Percentiles rank a stretch among this genome's conserved stretches.
phyloP scores from a whole-genome alignment of 768 basidiomycete genomes.

The Tricholoma flavovirens region DNA sequence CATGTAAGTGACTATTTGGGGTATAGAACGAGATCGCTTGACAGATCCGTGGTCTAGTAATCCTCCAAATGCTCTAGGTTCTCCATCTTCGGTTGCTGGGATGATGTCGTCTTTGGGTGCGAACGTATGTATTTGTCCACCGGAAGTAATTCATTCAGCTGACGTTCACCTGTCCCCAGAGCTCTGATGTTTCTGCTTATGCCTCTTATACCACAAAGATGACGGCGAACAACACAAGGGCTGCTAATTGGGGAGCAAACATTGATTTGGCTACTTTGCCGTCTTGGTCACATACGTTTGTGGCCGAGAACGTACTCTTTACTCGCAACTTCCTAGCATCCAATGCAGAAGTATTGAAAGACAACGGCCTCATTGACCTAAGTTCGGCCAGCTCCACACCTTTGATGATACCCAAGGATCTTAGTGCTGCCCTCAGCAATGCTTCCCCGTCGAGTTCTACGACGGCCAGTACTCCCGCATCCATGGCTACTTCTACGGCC shows the following conservation, averaged over 20 bases:
- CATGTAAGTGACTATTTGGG: slow-evolving; percentile 34
- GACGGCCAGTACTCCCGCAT: slow-evolving; percentile 19
- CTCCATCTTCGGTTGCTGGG: slow-evolving; percentile 41
- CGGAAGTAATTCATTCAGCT: not conserved
- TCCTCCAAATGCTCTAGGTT: slow-evolving; percentile 44
- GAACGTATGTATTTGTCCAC: slow-evolving; percentile 29
- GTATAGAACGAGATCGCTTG: not conserved
- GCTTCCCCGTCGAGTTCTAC: slow-evolving; percentile 22
- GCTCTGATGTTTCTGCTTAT: slow-evolving; percentile 53
- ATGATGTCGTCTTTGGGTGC: slow-evolving; percentile 47
- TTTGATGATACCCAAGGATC: slow-evolving; percentile 56
- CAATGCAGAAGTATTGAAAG: slow-evolving; percentile 46
- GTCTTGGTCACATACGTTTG: slow-evolving; percentile 40
- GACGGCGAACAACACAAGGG: slow-evolving; percentile 43
- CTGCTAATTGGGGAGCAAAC: slow-evolving; percentile 55
- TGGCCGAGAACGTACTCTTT: slow-evolving; percentile 56
- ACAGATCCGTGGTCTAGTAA: slow-evolving; percentile 31
- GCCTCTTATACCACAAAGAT: slow-evolving; percentile 41
- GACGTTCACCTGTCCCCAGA: slow-evolving; percentile 25
- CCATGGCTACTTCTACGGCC: slow-evolving; percentile 19
- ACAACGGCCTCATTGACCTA: slow-evolving; percentile 49
- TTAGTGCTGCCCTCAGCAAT: slow-evolving; percentile 39
- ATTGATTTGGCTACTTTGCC: slow-evolving; percentile 55
- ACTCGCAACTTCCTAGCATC: slow-evolving; percentile 39
- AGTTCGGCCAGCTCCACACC: slow-evolving; percentile 36